Evolutionary conservation across 805 yeast genomes (phyloP).

Genomic region (Kodamaea leandrae): DNA sequence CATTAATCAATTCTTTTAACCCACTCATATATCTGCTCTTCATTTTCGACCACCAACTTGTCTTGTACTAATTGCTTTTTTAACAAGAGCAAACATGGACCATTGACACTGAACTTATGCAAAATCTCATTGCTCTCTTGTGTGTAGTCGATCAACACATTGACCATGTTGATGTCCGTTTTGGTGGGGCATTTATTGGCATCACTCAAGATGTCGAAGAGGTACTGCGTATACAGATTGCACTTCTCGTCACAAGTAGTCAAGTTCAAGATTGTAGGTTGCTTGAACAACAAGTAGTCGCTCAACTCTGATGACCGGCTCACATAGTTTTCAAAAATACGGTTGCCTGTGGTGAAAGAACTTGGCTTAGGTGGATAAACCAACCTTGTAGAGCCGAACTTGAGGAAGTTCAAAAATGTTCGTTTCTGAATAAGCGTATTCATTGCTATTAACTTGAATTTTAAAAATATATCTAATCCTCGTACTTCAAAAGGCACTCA

Average conservation of each 20-base stretch:
- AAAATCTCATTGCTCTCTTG: conserved; percentile 9
- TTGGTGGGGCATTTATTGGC: conserved; percentile 27
- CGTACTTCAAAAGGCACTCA: not conserved
- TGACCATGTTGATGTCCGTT: conserved; percentile 58
- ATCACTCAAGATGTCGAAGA: conserved; percentile 41
- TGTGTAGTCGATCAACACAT: conserved; percentile 57
- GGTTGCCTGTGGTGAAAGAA: conserved; percentile 37
- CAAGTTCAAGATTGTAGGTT: conserved; percentile 70
- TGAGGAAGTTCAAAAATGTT: conserved; percentile 5
- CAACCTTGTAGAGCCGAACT: conserved; percentile 19
- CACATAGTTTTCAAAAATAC: conserved; percentile 42
- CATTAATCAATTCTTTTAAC: conserved; percentile 21
- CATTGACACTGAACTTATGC: conserved; percentile 8
- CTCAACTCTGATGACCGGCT: conserved; percentile 60
- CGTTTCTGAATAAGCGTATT: conserved; percentile 6
- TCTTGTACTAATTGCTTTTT: conserved; percentile 58
- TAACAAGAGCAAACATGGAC: conserved; percentile 42
- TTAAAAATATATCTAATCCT: not conserved
- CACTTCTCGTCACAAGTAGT: conserved; percentile 65
- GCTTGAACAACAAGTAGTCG: conserved; percentile 47
- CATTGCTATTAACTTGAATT: conserved; percentile 3
- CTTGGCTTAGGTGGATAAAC: conserved; percentile 42
- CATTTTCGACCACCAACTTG: conserved; percentile 25
- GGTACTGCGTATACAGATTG: conserved; percentile 58
- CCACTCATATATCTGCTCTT: conserved; percentile 32